phyloP scores from a whole-genome alignment of 1,139 yeast genomes.

The Yamadazyma atmosphaerica region DNA sequence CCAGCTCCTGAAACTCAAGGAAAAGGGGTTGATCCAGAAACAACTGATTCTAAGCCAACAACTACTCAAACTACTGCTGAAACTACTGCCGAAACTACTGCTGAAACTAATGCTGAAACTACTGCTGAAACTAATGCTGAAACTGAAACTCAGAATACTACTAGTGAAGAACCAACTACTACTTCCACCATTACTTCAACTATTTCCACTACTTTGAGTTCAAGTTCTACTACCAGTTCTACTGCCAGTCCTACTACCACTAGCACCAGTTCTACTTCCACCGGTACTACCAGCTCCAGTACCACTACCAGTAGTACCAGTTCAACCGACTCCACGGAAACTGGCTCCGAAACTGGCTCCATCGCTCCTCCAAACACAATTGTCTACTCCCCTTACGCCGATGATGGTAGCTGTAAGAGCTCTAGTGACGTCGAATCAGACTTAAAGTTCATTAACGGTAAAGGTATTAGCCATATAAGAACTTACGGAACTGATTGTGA shows the following conservation, averaged over 20 bases:
- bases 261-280: conserved; percentile 17
- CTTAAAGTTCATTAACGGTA: conserved; percentile 52
- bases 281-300: conserved; percentile 12
- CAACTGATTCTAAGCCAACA: background rate
- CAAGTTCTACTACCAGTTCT: conserved; percentile 1
- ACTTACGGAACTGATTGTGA: conserved; percentile 86
- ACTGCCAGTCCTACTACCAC: conserved; percentile 15
- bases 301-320: conserved; percentile 19
- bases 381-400: conserved; percentile 79
- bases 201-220: conserved; percentile 8
- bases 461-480: conserved; percentile 67
- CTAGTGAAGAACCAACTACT: conserved; percentile 12
- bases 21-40: background rate
- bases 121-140: conserved; percentile 1
- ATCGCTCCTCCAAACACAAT: conserved; percentile 51
- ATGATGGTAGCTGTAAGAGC: conserved; percentile 67
- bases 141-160: conserved; percentile 4
- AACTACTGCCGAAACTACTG: conserved; percentile 5
- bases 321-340: conserved; percentile 17
- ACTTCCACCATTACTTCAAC: conserved; percentile 14
- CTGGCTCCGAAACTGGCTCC: conserved; percentile 12
- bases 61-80: background rate
- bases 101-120: conserved; percentile 3
- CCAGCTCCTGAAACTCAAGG: conserved; percentile 10
- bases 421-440: conserved; percentile 57